Base-by-base conservation (phyloP, 192 early-diverging fungal species). In the Lunasporangiospora selenospora region DNA sequence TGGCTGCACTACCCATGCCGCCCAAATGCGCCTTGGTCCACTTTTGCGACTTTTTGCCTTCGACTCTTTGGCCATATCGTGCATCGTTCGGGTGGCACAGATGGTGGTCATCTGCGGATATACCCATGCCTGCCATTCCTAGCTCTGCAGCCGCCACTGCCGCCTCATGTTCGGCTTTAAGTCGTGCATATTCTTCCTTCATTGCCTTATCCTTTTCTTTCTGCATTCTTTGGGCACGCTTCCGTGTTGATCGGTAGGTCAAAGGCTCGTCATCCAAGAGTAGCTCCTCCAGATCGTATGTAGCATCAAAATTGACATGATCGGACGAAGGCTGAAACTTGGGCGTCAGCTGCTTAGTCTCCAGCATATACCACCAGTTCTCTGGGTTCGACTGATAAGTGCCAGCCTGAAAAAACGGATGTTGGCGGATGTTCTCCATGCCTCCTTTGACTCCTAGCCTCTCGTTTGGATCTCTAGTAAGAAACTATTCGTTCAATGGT, bases 281-380 rank as follows among this genome's bases (percentile, higher is more conserved):
- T 13, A 89, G 36, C 44, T 92, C 90, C 53, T 92, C 91, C n/a
- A 93, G 61, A 36, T 93, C 91, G 46, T 87, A 85, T 7, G 85
- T 88, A 2, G 89, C 84, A 43, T 93, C 91, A 67, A 92, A 93
- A 62, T 93, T 93, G n/a, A 84, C 76, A n/a, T 64, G 67, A 27
- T 81, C 75, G 12, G 78, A 58, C 15, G 85, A 57, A 15, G 85
- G 81, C 42, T 65, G 43, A 32, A 78, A 81, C 3, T 62, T 49
- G 13, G 85, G 85, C 11, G 55, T 61, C 18, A 75, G 33, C 4
- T 71, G 48, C 57, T 84, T 86, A 9, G 47, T 60, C 30, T 84
- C 81, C 2, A 84, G 62, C 13, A 58, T n/a, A 5, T 64, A 27
- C 80, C 80, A 86, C 69, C 69, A 73, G 18, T 63, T 31, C 16